These are phyloP conservation scores for Extremus antarcticus DNA, from an alignment of 495 filamentous ascomycete species.

Conservation along the genomic window DNA sequence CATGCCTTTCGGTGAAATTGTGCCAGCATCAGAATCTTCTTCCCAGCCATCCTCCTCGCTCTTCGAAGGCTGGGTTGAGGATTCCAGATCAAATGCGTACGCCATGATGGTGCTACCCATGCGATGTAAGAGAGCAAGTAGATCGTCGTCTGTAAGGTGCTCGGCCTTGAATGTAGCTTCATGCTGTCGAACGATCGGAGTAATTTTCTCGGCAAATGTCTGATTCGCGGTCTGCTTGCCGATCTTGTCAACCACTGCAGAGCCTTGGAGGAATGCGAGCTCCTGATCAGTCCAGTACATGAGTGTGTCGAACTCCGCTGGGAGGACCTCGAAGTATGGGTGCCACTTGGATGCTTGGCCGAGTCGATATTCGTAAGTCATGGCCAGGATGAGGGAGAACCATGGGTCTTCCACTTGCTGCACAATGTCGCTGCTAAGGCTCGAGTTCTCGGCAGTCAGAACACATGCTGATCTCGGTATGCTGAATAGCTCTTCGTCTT, in stretches of 20 bases:
- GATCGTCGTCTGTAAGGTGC: slow-evolving; percentile 30
- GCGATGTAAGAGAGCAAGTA: slow-evolving; percentile 51
- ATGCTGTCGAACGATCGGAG: slow-evolving; percentile 46
- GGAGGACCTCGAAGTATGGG: slow-evolving; percentile 73
- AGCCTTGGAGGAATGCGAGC: slow-evolving; percentile 63
- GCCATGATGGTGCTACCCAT: slow-evolving; percentile 88
- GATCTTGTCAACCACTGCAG: slow-evolving; percentile 65
- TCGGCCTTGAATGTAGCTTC: slow-evolving; percentile 41
- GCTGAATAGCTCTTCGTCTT: slow-evolving; percentile 55
- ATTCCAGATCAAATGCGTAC: slow-evolving; percentile 80
- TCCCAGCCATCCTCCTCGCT: slow-evolving; percentile 49
- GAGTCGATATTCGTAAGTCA: slow-evolving; percentile 65
- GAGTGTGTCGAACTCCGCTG: slow-evolving; percentile 66
- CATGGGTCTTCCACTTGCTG: slow-evolving; percentile 34
- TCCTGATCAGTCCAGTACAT: slow-evolving; percentile 81
- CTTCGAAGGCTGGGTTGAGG: slow-evolving; percentile 35
- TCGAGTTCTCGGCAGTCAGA: slow-evolving; percentile 34
- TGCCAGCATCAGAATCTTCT: slow-evolving; percentile 49
- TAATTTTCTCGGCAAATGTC: slow-evolving; percentile 50
- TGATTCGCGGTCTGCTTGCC: slow-evolving; percentile 61
- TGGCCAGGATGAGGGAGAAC: slow-evolving; percentile 61
- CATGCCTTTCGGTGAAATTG: slow-evolving; percentile 63
- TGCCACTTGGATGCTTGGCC: slow-evolving; percentile 58
- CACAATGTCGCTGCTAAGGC: slow-evolving; percentile 17
- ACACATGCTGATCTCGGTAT: slow-evolving; percentile 47